Base-by-base conservation (phyloP, 1,139 yeast genomes). In the Kodamaea sp. region DNA sequence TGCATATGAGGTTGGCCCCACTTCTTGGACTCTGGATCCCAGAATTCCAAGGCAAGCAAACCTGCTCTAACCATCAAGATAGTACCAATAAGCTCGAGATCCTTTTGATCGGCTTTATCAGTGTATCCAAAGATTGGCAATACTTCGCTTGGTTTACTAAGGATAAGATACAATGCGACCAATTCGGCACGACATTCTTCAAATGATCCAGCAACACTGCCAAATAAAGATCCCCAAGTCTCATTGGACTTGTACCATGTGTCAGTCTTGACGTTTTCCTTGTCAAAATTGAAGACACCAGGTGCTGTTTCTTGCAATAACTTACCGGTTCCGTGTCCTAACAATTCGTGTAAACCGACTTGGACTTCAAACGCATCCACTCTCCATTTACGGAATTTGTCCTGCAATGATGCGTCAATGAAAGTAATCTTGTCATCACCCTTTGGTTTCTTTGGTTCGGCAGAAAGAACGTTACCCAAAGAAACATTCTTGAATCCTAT, bases 1-100 rank as follows among this genome's bases (percentile, higher is more conserved):
- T 87, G 95, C 89, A 87, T 86, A 57, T 88, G 96, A n/a, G 96
- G 81, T 63, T 88, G 96, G 22, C 96, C 96, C 96, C 96, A 88
- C 59, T 86, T 86, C 42, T 70, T 65, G 23, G 87, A 72, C 29
- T 64, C 60, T 26, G 96, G 95, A 58, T 87, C 95, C 88, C 94
- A 88, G 59, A 74, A 85, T 57, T 88, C 95, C 51, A 88, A 70
- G 2, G 85, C 90, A 26, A 83, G 53, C 35, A 88, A 67, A 43
- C 96, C 96, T 5, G 96, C 95, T 50, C 96, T 76, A 20, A 89
- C 84, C 96, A 88, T 88, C 46, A 78, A 78, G 43, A 87, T 63
- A 42, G 82, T 83, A 13, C 88, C 86, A 32, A 84, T 70, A 48
- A 73, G 76, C 31, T 76, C 70, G 29, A 87, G 78, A 44, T 77